These are phyloP conservation scores for Hirsutella rhossiliensis DNA, from an alignment of 2,329 filamentous ascomycete species.

Conservation along the genomic window DNA sequence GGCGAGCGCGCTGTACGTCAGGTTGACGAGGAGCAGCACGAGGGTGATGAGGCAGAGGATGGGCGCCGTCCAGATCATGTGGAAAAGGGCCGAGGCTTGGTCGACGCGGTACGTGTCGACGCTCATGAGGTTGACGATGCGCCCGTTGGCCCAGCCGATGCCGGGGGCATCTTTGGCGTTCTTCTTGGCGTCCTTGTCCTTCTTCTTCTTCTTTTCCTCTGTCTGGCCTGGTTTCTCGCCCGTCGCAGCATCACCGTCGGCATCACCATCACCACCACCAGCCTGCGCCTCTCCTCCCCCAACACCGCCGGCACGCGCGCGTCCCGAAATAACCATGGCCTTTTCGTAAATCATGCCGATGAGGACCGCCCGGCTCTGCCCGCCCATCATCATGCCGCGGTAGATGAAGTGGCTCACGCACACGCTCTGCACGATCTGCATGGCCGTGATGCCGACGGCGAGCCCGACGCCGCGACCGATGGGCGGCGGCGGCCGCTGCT, in stretches of 20 bases:
- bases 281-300: background rate
- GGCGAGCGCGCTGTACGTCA: constrained; percentile 80
- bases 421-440: constrained; percentile 76
- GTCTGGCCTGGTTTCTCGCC: constrained; percentile 10
- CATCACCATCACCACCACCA: background rate
- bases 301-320: constrained; percentile 72
- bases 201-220: constrained; percentile 14
- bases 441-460: constrained; percentile 69
- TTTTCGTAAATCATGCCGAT: constrained; percentile 89
- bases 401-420: constrained; percentile 88
- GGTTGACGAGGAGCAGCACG: constrained; percentile 68
- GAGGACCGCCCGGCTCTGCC: constrained; percentile 66
- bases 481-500: constrained; percentile 42
- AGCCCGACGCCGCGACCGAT: constrained; percentile 71
- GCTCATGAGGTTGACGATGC: constrained; percentile 88
- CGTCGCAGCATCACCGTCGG: constrained; percentile 17
- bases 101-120: constrained; percentile 91
- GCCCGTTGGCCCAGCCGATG: constrained; percentile 81
- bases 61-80: constrained; percentile 82
- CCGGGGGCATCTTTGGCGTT: constrained; percentile 34
- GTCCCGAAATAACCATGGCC: constrained; percentile 75
- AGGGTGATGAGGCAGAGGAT: constrained; percentile 69
- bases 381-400: constrained; percentile 82
- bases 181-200: constrained; percentile 25
- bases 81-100: constrained; percentile 77